Percentiles rank a stretch among this genome's conserved stretches.
These are phyloP conservation scores for Fragilaria crotonensis DNA, from an alignment of 108 stramenopile species.

Conservation along the genomic window DNA sequence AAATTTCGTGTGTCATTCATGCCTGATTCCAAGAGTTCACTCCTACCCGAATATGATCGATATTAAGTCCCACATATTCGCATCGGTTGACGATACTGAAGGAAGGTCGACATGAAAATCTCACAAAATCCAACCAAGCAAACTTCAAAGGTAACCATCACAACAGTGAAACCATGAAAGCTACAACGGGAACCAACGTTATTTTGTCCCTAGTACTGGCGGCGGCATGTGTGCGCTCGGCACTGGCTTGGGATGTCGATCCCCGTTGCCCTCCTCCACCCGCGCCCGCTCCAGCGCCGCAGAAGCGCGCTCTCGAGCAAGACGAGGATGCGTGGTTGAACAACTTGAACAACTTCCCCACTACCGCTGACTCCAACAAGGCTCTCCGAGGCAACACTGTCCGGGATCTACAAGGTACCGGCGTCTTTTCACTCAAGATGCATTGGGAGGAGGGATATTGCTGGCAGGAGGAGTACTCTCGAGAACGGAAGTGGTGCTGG, in stretches of 20 bases:
- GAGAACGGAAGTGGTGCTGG: neutral
- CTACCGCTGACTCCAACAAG: too few relatives aligned
- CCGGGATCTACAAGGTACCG: neutral
- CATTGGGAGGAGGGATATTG: neutral
- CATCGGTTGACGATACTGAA: too few relatives aligned
- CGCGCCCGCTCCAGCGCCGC: neutral
- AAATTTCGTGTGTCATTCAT: neutral
- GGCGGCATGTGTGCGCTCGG: neutral
- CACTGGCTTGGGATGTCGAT: neutral
- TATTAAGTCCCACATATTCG: too few relatives aligned
- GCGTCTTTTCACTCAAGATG: neutral
- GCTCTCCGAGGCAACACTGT: neutral
- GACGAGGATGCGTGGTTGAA: neutral
- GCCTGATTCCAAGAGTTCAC: too few relatives aligned
- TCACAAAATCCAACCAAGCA: too few relatives aligned
- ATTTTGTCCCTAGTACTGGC: too few relatives aligned
- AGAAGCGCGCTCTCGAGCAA: neutral
- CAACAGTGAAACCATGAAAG: slow-evolving; percentile 1
- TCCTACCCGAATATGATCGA: too few relatives aligned
- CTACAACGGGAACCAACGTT: too few relatives aligned
- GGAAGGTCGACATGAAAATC: too few relatives aligned
- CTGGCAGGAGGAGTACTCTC: neutral
- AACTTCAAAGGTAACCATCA: too few relatives aligned
- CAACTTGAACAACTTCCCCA: neutral
- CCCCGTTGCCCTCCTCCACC: neutral